Evolutionary conservation across 164 flowering plant species (phyloP), one percentile per base, ranked within the genome.

Genomic region (Warburgia ugandensis): DNA sequence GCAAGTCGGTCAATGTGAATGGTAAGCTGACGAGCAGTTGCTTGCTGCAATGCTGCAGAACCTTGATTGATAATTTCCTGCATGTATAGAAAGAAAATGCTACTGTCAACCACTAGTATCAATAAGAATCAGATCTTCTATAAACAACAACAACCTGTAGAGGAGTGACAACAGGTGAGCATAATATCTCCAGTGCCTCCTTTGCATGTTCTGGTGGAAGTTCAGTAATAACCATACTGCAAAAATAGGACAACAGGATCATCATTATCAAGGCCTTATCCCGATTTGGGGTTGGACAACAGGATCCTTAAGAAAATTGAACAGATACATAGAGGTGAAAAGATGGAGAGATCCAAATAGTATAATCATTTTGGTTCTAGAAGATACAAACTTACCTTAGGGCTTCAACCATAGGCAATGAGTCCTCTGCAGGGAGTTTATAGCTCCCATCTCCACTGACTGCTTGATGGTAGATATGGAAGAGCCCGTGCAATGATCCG

Each of bases 221-320:
- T 73, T 94, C 94, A 37, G 97, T 84, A 30, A 94, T 83, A 48
- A 94, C 96, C 77, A 81, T 74, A 62, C 99, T 89, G 87, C 67
- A 68, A 37, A 0, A 60, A n/a, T 50, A 45, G 33, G 22, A 23
- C 20, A 4, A 16, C 43, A 10, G 38, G 38, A 2, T 35, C 13
- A 39, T 16, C 43, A 39, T 39, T n/a, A n/a, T n/a, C n/a, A n/a
- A n/a, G n/a, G n/a, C n/a, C n/a, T n/a, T n/a, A n/a, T n/a, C n/a
- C n/a, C n/a, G n/a, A n/a, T n/a, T n/a, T n/a, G n/a, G n/a, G n/a
- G n/a, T n/a, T n/a, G n/a, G n/a, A n/a, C n/a, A n/a, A n/a, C n/a
- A n/a, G n/a, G n/a, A n/a, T n/a, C n/a, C n/a, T n/a, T n/a, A n/a
- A n/a, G n/a, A n/a, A n/a, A n/a, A n/a, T n/a, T n/a, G n/a, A n/a